A percentile compares a stretch with the other conserved stretches of the same genome.
Evolutionary conservation across 352 stramenopile species (phyloP).

Genomic region (Pythium rhizo-oryzae): DNA sequence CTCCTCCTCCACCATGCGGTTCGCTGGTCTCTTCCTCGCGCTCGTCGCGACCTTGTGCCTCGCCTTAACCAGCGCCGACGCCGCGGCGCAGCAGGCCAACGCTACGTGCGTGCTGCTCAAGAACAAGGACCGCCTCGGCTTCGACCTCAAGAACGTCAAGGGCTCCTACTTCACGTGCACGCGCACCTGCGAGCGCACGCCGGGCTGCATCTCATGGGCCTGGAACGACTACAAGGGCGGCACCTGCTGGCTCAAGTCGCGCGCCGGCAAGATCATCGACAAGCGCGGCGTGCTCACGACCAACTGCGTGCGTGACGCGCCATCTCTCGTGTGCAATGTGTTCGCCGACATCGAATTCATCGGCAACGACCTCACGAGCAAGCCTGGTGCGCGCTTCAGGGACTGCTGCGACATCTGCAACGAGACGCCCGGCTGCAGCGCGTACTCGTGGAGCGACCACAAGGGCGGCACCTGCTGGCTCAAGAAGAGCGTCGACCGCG

Average conservation of each 20-base stretch:
- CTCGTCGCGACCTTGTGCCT: background rate
- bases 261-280: constrained; percentile 11
- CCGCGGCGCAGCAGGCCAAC: background rate
- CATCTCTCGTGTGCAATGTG: background rate
- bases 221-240: constrained; percentile 27
- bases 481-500: constrained; percentile 1
- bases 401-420: constrained; percentile 18
- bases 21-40: constrained; percentile 6
- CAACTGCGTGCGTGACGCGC: background rate
- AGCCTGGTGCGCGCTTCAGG: background rate
- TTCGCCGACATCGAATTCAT: constrained; percentile 12
- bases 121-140: constrained; percentile 13
- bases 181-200: background rate
- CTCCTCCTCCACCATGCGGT: constrained; percentile 15
- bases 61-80: background rate
- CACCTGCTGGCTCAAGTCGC: constrained; percentile 33
- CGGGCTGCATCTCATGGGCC: constrained; percentile 19
- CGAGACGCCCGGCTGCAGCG: constrained; percentile 7
- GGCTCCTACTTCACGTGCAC: background rate
- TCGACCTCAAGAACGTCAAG: constrained; percentile 13
- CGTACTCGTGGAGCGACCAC: constrained; percentile 46
- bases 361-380: constrained; percentile 15
- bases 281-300: constrained; percentile 16
- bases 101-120: background rate
- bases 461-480: constrained; percentile 61